These are phyloP conservation scores for Candida gorgasii DNA, from an alignment of 805 yeast genomes.

Conservation along the genomic window DNA sequence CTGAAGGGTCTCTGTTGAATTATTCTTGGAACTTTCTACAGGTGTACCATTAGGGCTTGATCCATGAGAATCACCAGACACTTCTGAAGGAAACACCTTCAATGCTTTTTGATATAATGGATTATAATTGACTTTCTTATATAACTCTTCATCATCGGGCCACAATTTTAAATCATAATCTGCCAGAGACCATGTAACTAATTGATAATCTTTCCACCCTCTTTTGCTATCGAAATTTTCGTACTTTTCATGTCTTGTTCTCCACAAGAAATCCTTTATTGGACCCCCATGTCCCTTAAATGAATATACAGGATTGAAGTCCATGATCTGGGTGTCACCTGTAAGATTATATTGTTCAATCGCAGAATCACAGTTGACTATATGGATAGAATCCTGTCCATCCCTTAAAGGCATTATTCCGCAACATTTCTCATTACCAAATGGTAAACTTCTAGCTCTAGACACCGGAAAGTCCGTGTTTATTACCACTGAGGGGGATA, in stretches of 20 bases:
- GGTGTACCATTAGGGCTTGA: not conserved
- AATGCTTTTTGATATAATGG: slow-evolving; percentile 32
- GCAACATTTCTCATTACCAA: slow-evolving; percentile 72
- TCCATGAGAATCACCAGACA: slow-evolving; percentile 11
- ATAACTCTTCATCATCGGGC: slow-evolving; percentile 53
- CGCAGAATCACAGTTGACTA: slow-evolving; percentile 49
- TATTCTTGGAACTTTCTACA: too few relatives aligned
- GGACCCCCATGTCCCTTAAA: slow-evolving; percentile 85
- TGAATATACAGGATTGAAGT: slow-evolving; percentile 48
- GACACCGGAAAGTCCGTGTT: slow-evolving; percentile 82
- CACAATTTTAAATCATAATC: slow-evolving; percentile 84
- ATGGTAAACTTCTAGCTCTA: slow-evolving; percentile 85
- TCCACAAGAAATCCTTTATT: slow-evolving; percentile 86
- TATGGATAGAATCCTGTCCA: slow-evolving; percentile 64
- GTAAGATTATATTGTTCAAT: slow-evolving; percentile 26
- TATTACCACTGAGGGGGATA: slow-evolving; percentile 57
- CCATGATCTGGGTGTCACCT: slow-evolving; percentile 27
- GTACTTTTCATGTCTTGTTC: slow-evolving; percentile 47
- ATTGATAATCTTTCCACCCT: slow-evolving; percentile 81
- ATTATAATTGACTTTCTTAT: slow-evolving; percentile 37
- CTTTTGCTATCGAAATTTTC: slow-evolving; percentile 48
- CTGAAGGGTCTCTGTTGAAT: not conserved
- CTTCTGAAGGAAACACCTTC: slow-evolving; percentile 16
- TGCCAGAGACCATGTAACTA: slow-evolving; percentile 87
- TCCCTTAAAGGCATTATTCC: slow-evolving; percentile 91